Conservation (phyloP, 2,329 filamentous ascomycete genomes). For the Cladosporium sp. region DNA sequence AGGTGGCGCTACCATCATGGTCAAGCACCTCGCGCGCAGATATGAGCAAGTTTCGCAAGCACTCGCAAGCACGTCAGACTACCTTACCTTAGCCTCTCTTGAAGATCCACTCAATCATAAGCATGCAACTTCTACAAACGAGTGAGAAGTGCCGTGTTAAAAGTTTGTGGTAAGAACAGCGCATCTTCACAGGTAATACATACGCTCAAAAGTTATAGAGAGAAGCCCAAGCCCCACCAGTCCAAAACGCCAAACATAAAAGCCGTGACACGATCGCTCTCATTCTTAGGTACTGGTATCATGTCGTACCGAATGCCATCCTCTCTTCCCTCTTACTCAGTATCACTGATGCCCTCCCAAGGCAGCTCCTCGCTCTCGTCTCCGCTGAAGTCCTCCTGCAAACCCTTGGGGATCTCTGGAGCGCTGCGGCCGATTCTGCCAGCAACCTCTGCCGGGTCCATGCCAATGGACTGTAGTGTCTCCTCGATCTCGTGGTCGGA, state of each 20-base stretch:
- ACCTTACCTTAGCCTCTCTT: neutral
- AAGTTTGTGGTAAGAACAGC: neutral
- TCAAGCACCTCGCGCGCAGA: slow-evolving; percentile 8
- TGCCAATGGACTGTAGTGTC: slow-evolving; percentile 38
- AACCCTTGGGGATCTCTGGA: slow-evolving; percentile 18
- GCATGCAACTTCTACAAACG: too few species aligned
- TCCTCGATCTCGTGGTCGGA: slow-evolving; percentile 39
- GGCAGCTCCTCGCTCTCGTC: slow-evolving; percentile 29
- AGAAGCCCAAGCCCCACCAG: neutral
- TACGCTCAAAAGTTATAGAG: slow-evolving; percentile 4
- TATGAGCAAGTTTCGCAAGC: slow-evolving; percentile 11
- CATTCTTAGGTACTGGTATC: too few species aligned
- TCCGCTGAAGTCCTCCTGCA: slow-evolving; percentile 20
- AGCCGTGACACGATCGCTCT: neutral
- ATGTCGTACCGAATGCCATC: neutral
- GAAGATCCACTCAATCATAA: neutral
- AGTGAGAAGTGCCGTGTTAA: too few species aligned
- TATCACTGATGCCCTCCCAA: slow-evolving; percentile 32
- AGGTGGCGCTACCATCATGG: slow-evolving; percentile 7
- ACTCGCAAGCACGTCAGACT: slow-evolving; percentile 6
- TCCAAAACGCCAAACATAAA: slow-evolving; percentile 1
- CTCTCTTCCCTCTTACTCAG: slow-evolving; percentile 15
- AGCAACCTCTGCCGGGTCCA: slow-evolving; percentile 34
- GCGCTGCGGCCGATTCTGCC: slow-evolving; percentile 22
- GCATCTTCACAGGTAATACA: slow-evolving; percentile 4